A percentile compares a stretch with the other conserved stretches of the same genome.
phyloP scores from a whole-genome alignment of 257 asterid species.

The Solanum clarkiae region DNA sequence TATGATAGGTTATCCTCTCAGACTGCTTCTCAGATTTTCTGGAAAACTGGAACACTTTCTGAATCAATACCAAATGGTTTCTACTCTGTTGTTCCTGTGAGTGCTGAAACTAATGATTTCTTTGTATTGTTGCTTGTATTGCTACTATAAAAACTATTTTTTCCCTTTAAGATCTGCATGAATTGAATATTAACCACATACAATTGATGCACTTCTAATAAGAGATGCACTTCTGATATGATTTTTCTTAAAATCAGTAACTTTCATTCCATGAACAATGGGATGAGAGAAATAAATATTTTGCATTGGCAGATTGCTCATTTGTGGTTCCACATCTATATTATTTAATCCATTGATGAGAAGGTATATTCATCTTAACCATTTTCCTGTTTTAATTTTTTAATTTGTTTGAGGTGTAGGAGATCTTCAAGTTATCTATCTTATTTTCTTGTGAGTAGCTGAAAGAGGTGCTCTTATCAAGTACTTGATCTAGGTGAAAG shows the following conservation, averaged over 20 bases:
- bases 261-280: background rate
- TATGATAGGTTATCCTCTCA: constrained; percentile 26
- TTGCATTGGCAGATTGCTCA: background rate
- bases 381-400: background rate
- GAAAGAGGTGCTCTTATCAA: background rate
- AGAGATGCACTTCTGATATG: background rate
- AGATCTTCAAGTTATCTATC: background rate
- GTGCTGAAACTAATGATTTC: constrained; percentile 17
- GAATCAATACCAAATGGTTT: constrained; percentile 93
- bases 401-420: background rate
- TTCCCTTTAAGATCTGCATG: background rate
- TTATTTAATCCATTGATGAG: background rate
- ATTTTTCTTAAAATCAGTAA: background rate
- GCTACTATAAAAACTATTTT: background rate
- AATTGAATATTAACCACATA: background rate
- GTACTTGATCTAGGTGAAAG: background rate
- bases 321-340: background rate
- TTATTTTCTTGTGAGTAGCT: background rate
- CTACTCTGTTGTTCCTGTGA: constrained; percentile 90
- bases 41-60: constrained; percentile 86
- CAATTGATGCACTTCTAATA: background rate
- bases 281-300: background rate
- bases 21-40: constrained; percentile 72
- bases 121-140: background rate
- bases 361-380: background rate